phyloP scores from a whole-genome alignment of 1,284 basidiomycete genomes.

The Ganoderma boninense region DNA sequence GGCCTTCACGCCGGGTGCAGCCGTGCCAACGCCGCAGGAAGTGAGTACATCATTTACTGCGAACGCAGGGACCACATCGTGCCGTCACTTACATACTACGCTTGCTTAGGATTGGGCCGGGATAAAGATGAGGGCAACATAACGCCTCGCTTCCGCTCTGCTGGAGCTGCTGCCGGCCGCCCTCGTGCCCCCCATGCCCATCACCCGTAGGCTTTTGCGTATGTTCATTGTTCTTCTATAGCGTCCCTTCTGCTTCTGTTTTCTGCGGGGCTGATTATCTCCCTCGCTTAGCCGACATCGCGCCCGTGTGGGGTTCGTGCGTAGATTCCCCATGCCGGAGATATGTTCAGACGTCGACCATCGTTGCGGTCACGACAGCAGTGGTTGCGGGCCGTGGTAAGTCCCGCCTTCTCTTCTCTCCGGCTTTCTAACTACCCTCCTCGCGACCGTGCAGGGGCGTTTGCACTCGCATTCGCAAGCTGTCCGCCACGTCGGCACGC shows the following conservation, averaged over 20 bases:
- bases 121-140: neutral
- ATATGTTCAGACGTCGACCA: neutral
- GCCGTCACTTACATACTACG: neutral
- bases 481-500: neutral
- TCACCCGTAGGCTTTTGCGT: neutral
- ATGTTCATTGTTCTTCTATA: neutral
- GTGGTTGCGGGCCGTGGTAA: neutral
- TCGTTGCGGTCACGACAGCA: neutral
- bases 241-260: neutral
- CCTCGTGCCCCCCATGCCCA: neutral
- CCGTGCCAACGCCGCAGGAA: neutral
- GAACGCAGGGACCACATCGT: neutral
- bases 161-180: neutral
- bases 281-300: neutral
- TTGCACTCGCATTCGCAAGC: neutral
- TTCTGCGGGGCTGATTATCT: neutral
- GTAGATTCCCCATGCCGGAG: neutral
- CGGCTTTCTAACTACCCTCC: neutral
- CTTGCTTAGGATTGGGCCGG: neutral
- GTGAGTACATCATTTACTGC: neutral
- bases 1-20: neutral
- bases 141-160: neutral
- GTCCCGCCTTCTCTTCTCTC: neutral
- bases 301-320: neutral
- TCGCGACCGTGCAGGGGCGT: neutral